Evolutionary conservation across 495 filamentous ascomycete genomes (phyloP), one percentile per base, ranked within the genome.

Genomic region (Aspergillus ostianus): DNA sequence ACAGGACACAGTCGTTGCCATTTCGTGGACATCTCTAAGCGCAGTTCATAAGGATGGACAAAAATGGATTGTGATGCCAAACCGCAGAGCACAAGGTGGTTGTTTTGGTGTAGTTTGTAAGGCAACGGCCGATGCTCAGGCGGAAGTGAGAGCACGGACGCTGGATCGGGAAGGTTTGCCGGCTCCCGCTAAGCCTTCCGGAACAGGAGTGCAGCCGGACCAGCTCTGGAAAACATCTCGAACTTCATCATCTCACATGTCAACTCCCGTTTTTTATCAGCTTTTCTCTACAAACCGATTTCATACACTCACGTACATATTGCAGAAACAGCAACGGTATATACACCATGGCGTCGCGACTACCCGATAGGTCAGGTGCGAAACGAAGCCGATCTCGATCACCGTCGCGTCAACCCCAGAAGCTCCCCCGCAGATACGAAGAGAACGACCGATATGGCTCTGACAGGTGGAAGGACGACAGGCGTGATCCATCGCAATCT

Each of bases 301-400:
- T 8, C 10, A 32, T 32, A 4, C 6, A 32, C 10, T 32, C 36
- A 10, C 36, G 4, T 2, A 15, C 13, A 17, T 15, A 13, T 13
- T 41, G 13, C 12, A 41, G 36, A 41, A 17, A 13, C 36, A 15
- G 36, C 36, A 12, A 13, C 36, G 13, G 3, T 15, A 32, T 19
- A 30, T n/a, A 0, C 36, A 62, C 12, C 29, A 80, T 77, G 74
- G 74, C 74, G 18, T 62, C 68, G 47, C 69, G 71, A 55, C 56
- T 68, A 3, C 64, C 72, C 6, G 73, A 75, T 55, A 61, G 71
- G 32, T 47, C 74, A 51, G 65, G 67, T 47, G 32, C 68, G 15
- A 75, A 73, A 60, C 68, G 76, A 57, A 71, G 64, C 64, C 69
- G 79, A 48, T 81, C 79, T 55, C 73, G 72, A 50, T 80, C 79